Evolutionary conservation across 2,329 filamentous ascomycete species (phyloP), one percentile per base, ranked within the genome.

Genomic region (Fusarium dimerum): DNA sequence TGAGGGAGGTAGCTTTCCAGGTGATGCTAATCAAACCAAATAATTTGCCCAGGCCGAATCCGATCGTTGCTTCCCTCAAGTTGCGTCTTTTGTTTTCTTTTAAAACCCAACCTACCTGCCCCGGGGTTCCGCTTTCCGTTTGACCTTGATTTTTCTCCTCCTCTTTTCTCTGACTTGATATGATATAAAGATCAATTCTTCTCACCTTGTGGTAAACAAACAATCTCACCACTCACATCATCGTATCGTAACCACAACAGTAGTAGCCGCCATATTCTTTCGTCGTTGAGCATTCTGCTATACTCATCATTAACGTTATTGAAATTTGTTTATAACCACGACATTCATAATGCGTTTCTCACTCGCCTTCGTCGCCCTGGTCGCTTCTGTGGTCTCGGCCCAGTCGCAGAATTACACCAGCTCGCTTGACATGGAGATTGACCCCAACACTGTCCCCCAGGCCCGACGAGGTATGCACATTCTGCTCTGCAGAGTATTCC

Each of bases 331-430:
- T 36, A 44, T 42, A 54, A 52, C 48, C 36, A 56, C 53, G 57
- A 49, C 45, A 40, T 30, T 60, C 71, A 71, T 58, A 46, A 79
- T 78, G 76, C 76, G 74, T 62, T 67, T 67, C 57, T 68, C 70
- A 57, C 56, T 71, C 54, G 66, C 73, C 54, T 54, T 76, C 58
- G 61, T 76, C 60, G 74, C 75, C 66, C 68, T 81, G 59, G 78
- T 78, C 60, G 70, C 73, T 57, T 66, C 71, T 51, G 64, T 71
- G 53, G 75, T 73, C 57, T 73, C 71, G 54, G 76, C 77, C 45
- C 72, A 60, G 50, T 16, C 75, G 55, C 62, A 70, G 48, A 77
- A 76, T 68, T 81, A 76, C 64, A 76, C 69, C 47, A 73, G 68
- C 64, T 65, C 71, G 47, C 69, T 73, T 43, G 60, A 73, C 61